Evolutionary conservation across 2,329 filamentous ascomycete species (phyloP), one percentile per base, ranked within the genome.

Genomic region (Aquanectria penicillioides): DNA sequence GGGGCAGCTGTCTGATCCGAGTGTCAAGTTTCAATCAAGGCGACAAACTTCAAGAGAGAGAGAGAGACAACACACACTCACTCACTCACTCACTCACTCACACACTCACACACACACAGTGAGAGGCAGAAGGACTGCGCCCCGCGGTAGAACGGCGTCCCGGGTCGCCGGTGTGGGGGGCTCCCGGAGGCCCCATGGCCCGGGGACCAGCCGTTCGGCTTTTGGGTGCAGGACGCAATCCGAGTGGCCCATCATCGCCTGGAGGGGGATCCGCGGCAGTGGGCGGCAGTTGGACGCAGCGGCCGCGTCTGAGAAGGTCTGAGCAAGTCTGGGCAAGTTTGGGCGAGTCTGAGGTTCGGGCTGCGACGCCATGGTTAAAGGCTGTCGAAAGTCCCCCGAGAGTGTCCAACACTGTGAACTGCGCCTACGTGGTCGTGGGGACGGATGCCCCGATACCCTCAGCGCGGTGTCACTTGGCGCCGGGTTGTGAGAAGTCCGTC

Each of bases 91-190:
- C 11, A 20, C 13, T 31, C 17, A 44, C 25, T 46, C 6, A 22
- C 41, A n/a, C 17, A 10, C 41, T 46, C 41, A 28, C 26, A 33
- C n/a, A 46, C 23, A 9, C 28, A 20, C n/a, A 28, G 33, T 46
- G 41, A 20, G 41, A 46, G 29, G 26, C 38, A 41, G 25, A 43
- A 49, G 22, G 38, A 25, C 29, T 57, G 38, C 64, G 64, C 63
- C 62, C 59, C 54, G 53, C 51, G 50, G 49, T 26, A 55, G 17
- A 38, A 55, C 62, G 59, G 62, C 56, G 50, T 51, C 52, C 55
- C 57, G 54, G 57, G 18, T 17, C 17, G 40, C 46, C 37, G 36
- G 36, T 33, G 25, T 25, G 38, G 49, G 20, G 33, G 44, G 33
- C 31, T 28, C 28, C 48, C 50, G 59, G 43, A 63, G 26, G 31